phyloP scores from a whole-genome alignment of 331 rosid species.

The Dryas integrifolia region DNA sequence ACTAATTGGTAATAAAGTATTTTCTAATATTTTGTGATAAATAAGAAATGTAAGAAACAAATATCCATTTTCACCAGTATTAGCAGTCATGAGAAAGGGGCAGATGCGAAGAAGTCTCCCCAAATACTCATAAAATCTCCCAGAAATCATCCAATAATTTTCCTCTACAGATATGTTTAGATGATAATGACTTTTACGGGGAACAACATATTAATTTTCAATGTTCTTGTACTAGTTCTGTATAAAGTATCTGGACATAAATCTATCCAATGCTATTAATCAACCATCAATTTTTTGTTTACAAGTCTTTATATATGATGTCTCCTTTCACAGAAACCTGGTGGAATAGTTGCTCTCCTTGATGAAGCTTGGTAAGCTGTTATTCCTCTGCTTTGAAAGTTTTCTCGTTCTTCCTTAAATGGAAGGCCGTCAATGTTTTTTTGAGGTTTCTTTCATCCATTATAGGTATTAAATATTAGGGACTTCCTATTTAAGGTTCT shows the following conservation, averaged over 20 bases:
- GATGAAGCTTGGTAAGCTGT: constrained; percentile 94
- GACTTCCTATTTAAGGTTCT: not conserved
- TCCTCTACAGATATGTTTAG: not conserved
- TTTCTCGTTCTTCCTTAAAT: constrained; percentile 6
- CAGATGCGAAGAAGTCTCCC: too few species aligned
- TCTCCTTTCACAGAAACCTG: constrained; percentile 77
- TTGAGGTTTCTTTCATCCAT: constrained; percentile 17
- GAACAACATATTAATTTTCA: not conserved
- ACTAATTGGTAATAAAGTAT: too few species aligned
- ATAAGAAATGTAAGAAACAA: too few species aligned
- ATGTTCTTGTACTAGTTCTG: not conserved
- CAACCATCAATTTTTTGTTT: constrained; percentile 2
- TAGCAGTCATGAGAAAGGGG: too few species aligned
- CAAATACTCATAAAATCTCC: not conserved
- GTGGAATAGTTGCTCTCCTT: constrained; percentile 95
- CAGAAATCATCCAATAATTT: not conserved
- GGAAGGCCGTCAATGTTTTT: constrained; percentile 16
- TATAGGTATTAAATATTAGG: not conserved
- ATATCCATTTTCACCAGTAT: too few species aligned
- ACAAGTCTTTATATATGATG: constrained; percentile 16
- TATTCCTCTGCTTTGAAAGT: constrained; percentile 12
- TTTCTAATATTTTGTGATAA: too few species aligned
- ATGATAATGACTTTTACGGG: not conserved
- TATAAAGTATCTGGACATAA: not conserved
- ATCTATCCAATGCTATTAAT: not conserved